These are phyloP conservation scores for Coleophoma crateriformis DNA, from an alignment of 2,329 filamentous ascomycete genomes.

Conservation along the genomic window DNA sequence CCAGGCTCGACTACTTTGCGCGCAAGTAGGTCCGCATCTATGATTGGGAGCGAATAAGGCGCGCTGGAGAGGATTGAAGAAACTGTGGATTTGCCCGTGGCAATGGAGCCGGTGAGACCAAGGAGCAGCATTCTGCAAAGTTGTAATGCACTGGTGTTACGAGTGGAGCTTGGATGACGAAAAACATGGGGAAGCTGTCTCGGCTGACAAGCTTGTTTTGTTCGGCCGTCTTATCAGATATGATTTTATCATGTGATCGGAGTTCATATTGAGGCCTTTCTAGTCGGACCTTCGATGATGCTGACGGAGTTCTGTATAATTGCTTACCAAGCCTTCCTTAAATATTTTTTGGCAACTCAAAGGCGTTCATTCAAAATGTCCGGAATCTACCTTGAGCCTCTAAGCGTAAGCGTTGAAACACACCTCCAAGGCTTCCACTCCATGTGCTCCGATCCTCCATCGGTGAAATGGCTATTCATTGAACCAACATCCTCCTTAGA, in stretches of 20 bases:
- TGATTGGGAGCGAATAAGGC: constrained; percentile 81
- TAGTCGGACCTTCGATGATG: too few species aligned
- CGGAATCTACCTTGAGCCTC: constrained; percentile 4
- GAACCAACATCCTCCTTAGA: neutral
- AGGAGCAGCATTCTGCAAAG: constrained; percentile 73
- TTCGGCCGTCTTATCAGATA: too few species aligned
- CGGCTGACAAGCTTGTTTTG: too few species aligned
- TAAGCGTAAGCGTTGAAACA: constrained; percentile 6
- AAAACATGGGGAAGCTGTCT: neutral
- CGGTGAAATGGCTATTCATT: constrained; percentile 8
- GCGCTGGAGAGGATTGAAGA: constrained; percentile 73
- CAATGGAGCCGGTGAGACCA: constrained; percentile 93
- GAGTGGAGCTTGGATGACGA: neutral
- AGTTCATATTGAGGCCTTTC: too few species aligned
- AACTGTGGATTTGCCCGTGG: constrained; percentile 96
- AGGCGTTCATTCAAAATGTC: neutral
- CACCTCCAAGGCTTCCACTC: constrained; percentile 16
- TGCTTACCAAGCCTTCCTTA: too few species aligned
- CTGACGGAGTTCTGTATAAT: too few species aligned
- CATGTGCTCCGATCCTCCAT: constrained; percentile 11
- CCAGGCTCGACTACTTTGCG: constrained; percentile 93
- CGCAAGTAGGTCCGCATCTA: constrained; percentile 90
- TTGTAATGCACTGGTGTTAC: neutral
- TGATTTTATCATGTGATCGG: too few species aligned
- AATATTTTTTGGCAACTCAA: too few species aligned